Conservation (phyloP, 2,329 filamentous ascomycete genomes). For the Ceratocystis colombiana region DNA sequence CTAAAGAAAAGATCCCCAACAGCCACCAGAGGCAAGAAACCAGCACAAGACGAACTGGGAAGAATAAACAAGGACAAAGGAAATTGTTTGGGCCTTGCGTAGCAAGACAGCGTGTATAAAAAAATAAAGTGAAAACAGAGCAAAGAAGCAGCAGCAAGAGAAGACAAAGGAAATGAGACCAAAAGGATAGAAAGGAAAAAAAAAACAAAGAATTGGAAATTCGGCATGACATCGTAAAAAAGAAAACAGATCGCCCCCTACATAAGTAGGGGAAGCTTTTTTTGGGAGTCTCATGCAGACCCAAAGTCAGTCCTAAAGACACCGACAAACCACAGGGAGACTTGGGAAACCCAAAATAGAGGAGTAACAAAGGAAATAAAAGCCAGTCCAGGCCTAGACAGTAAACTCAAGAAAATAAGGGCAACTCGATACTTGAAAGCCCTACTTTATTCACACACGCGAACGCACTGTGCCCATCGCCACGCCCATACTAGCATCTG, state of each 20-base stretch:
- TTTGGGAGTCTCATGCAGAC: too few species aligned
- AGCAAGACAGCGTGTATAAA: neutral
- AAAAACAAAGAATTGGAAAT: conserved; percentile 1
- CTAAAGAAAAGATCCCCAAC: too few species aligned
- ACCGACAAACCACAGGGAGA: neutral
- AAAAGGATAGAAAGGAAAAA: conserved; percentile 1
- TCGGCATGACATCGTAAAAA: conserved; percentile 16
- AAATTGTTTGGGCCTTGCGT: neutral
- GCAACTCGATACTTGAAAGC: neutral
- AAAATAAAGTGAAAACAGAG: neutral
- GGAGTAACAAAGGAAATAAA: neutral
- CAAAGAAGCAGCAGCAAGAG: neutral
- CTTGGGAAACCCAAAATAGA: neutral
- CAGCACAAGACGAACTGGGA: conserved; percentile 2
- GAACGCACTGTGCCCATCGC: conserved; percentile 15
- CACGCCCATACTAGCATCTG: neutral
- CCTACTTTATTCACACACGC: neutral
- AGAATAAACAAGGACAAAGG: conserved; percentile 9
- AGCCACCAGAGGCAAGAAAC: neutral
- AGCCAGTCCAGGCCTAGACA: neutral
- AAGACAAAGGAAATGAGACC: neutral
- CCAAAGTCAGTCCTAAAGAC: too few species aligned
- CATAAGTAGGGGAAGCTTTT: too few species aligned
- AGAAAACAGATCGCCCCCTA: neutral
- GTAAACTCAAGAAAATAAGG: conserved; percentile 13